phyloP scores from a whole-genome alignment of 495 filamentous ascomycete species.

The Halenospora varia region DNA sequence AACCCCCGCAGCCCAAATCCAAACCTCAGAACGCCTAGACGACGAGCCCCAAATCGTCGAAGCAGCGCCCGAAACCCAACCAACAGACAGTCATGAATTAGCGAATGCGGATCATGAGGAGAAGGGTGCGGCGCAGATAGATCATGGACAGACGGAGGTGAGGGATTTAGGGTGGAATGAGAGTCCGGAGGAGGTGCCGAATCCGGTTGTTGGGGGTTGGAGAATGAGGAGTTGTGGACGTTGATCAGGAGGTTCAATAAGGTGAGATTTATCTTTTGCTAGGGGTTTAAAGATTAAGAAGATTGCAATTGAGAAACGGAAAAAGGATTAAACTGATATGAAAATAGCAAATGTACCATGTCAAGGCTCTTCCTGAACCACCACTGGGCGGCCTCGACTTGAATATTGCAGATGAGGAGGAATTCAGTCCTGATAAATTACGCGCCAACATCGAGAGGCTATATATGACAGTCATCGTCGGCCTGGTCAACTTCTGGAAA shows the following conservation, averaged over 20 bases:
- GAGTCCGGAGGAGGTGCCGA: conserved; percentile 49
- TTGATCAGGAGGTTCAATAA: conserved; percentile 81
- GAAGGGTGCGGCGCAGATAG: conserved; percentile 22
- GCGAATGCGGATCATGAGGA: conserved; percentile 24
- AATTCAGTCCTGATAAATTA: conserved; percentile 84
- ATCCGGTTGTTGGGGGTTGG: conserved; percentile 61
- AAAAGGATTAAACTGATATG: conserved; percentile 23
- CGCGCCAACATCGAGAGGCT: conserved; percentile 76
- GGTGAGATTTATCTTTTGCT: conserved; percentile 34
- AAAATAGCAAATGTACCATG: conserved; percentile 79
- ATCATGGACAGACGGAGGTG: conserved; percentile 23
- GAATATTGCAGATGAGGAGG: conserved; percentile 74
- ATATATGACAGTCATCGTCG: conserved; percentile 77
- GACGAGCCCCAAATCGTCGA: conserved; percentile 17
- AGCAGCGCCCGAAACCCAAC: conserved; percentile 13
- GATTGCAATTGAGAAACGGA: too few species aligned
- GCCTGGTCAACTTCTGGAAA: conserved; percentile 60
- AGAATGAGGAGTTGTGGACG: conserved; percentile 84
- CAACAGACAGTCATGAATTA: conserved; percentile 23
- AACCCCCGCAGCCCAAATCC: background rate
- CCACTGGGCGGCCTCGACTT: conserved; percentile 66
- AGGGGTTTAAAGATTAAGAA: background rate
- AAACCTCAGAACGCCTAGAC: background rate
- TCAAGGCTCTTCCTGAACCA: conserved; percentile 58
- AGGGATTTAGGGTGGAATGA: conserved; percentile 72